Evolutionary conservation across 768 basidiomycete genomes (phyloP).

Genomic region (Mycena polygramma): DNA sequence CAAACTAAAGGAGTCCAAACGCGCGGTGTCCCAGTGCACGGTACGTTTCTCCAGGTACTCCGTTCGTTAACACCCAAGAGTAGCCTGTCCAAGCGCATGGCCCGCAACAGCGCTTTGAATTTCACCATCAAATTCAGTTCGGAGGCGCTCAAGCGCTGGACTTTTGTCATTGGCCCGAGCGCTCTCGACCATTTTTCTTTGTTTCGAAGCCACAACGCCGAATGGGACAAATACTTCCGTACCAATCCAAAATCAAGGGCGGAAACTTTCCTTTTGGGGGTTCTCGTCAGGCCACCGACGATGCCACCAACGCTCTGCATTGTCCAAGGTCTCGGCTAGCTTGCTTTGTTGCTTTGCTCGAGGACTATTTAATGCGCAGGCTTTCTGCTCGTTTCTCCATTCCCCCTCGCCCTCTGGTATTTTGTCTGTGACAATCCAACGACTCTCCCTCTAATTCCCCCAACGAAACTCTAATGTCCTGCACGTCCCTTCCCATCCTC

Average conservation of each 20-base stretch:
- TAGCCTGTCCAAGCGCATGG: too few species aligned
- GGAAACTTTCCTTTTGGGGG: background rate
- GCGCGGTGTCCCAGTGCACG: too few species aligned
- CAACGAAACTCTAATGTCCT: background rate
- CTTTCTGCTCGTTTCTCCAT: background rate
- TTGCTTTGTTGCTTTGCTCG: background rate
- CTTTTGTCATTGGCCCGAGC: too few species aligned
- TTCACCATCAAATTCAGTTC: too few species aligned
- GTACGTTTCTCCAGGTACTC: too few species aligned
- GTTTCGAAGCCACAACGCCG: background rate
- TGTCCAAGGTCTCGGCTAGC: background rate
- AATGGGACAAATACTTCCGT: too few species aligned
- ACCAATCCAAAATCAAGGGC: background rate
- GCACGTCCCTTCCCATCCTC: background rate
- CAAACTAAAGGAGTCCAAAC: too few species aligned
- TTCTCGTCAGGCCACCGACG: background rate
- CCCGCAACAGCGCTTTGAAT: too few species aligned
- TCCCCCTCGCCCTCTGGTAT: background rate
- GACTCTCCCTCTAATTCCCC: background rate
- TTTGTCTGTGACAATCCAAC: slow-evolving; percentile 4
- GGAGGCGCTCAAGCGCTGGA: too few species aligned
- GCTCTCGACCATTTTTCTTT: too few species aligned
- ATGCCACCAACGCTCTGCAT: background rate
- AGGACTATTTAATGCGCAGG: background rate
- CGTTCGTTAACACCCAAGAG: too few species aligned